Evolutionary conservation across 2,329 filamentous ascomycete species (phyloP).

Genomic region (Trichoderma afroharzianum): DNA sequence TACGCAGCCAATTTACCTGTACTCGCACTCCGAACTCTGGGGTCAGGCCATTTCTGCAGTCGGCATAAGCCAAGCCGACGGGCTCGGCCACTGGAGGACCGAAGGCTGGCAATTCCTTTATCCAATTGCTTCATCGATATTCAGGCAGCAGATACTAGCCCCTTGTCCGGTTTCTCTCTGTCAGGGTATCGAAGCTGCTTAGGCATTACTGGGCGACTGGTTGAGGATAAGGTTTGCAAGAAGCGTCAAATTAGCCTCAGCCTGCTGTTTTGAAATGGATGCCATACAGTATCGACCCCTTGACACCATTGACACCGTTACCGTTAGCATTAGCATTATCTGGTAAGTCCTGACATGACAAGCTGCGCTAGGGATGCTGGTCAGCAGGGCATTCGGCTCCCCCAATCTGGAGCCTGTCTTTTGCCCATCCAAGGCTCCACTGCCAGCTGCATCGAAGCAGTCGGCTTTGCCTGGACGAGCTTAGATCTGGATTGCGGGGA

Average conservation of each 20-base stretch:
- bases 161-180: not conserved
- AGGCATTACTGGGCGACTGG: not conserved
- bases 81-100: not conserved
- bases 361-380: not conserved
- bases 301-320: not conserved
- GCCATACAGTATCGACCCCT: not conserved
- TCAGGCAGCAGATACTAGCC: not conserved
- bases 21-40: not conserved
- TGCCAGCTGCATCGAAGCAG: not conserved
- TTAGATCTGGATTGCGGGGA: constrained; percentile 13
- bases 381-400: not conserved
- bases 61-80: not conserved
- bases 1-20: not conserved
- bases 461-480: constrained; percentile 2
- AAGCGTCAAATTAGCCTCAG: not conserved
- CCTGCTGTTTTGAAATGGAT: not conserved
- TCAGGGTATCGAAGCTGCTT: not conserved
- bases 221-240: not conserved
- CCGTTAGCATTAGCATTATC: not conserved
- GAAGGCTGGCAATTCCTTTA: not conserved
- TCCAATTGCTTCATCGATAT: not conserved
- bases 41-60: not conserved
- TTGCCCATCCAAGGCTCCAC: not conserved
- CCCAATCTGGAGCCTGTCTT: not conserved
- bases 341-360: not conserved